Conservation (phyloP, 768 basidiomycete genomes). For the Tulasnella sp. region DNA sequence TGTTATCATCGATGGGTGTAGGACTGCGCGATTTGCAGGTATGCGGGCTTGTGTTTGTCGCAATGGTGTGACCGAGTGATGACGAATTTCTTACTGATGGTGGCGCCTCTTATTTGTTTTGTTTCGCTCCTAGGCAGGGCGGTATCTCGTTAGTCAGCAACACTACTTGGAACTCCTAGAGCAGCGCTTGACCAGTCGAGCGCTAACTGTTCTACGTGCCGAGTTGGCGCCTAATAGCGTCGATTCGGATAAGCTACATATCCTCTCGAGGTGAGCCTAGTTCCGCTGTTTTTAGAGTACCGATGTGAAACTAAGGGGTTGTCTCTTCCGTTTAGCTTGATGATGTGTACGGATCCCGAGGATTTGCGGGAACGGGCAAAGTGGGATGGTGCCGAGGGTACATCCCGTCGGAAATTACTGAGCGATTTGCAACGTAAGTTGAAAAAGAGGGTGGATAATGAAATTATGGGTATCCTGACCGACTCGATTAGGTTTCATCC, state of each 20-base stretch:
- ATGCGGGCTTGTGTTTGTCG: constrained; percentile 25
- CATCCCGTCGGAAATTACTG: constrained; percentile 65
- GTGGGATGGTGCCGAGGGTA: constrained; percentile 83
- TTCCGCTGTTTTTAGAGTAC: constrained; percentile 14
- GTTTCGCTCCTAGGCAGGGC: constrained; percentile 45
- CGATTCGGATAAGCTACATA: constrained; percentile 71
- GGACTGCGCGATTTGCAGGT: constrained; percentile 60
- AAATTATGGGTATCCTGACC: neutral
- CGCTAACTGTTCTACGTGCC: constrained; percentile 72
- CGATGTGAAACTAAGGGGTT: neutral
- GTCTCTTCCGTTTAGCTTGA: constrained; percentile 45
- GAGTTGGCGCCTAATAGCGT: constrained; percentile 76
- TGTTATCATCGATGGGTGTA: constrained; percentile 57
- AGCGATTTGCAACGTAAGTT: constrained; percentile 63
- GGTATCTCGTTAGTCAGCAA: constrained; percentile 83
- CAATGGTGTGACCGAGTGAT: too few species aligned
- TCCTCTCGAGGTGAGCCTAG: constrained; percentile 63
- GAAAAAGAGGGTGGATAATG: neutral
- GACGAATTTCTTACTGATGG: neutral
- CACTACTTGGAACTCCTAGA: constrained; percentile 93
- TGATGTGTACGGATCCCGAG: constrained; percentile 82
- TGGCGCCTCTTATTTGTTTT: neutral
- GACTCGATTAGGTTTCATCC: constrained; percentile 56
- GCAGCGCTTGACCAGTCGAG: constrained; percentile 60
- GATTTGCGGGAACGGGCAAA: constrained; percentile 68